phyloP scores from a whole-genome alignment of 441 rosid species.

The Eruca vesicaria region DNA sequence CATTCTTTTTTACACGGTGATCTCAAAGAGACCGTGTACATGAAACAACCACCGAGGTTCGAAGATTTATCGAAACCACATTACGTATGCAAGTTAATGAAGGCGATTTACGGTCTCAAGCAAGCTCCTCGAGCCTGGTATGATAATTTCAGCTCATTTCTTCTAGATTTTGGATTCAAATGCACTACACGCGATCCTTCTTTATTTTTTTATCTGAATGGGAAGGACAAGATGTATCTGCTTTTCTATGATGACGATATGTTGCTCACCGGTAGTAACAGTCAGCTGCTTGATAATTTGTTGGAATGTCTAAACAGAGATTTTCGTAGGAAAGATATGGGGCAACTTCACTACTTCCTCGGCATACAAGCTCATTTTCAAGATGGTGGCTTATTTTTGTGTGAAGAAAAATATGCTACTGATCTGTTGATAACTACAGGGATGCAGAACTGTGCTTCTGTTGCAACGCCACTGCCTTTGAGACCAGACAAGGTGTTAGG shows the following conservation, averaged over 20 bases:
- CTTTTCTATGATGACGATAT: neutral
- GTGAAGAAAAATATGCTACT: neutral
- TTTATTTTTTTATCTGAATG: neutral
- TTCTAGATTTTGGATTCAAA: neutral
- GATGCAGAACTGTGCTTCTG: neutral
- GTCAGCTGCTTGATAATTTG: neutral
- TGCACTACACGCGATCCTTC: neutral
- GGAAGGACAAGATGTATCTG: neutral
- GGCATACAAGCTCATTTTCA: neutral
- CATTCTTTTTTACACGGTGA: neutral
- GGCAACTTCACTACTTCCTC: neutral
- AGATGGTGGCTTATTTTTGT: neutral
- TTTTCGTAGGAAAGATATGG: neutral
- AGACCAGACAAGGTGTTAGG: neutral
- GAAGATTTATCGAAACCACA: neutral
- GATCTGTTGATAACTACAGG: neutral
- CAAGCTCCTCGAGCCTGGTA: neutral
- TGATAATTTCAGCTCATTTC: neutral
- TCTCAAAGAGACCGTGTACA: neutral
- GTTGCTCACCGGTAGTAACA: neutral
- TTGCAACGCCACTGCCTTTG: neutral
- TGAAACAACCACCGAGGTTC: neutral
- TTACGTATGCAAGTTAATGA: neutral
- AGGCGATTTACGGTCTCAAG: neutral
- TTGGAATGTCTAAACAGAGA: rapidly evolving